These are phyloP conservation scores for Phaeosphaeriaceae sp. DNA, from an alignment of 2,329 filamentous ascomycete genomes.

Conservation along the genomic window DNA sequence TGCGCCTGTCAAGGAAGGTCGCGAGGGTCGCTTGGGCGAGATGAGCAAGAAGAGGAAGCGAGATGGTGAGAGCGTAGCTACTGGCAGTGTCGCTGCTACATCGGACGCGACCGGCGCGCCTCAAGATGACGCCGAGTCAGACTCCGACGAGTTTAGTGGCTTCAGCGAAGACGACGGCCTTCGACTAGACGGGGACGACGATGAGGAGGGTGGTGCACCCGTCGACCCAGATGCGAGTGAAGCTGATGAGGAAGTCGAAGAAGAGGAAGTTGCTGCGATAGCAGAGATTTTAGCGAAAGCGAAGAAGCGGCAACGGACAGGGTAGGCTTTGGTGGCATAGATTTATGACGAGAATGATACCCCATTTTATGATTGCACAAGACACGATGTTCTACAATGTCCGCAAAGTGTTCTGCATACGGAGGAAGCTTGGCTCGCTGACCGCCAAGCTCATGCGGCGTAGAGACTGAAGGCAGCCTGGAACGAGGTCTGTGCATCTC, in stretches of 20 bases:
- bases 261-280: constrained; percentile 46
- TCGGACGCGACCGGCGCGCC: constrained; percentile 18
- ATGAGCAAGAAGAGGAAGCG: constrained; percentile 81
- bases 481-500: not conserved
- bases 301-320: constrained; percentile 41
- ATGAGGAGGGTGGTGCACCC: constrained; percentile 20
- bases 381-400: not conserved
- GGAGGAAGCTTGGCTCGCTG: not conserved
- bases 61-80: constrained; percentile 42
- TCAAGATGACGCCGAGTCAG: constrained; percentile 21
- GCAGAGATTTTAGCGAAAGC: constrained; percentile 42
- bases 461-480: too few species aligned
- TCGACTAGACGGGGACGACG: constrained; percentile 26
- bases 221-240: constrained; percentile 27
- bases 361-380: constrained; percentile 14
- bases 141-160: constrained; percentile 42
- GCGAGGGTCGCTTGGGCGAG: constrained; percentile 82
- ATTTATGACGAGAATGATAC: constrained; percentile 38
- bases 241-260: constrained; percentile 42
- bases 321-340: constrained; percentile 12
- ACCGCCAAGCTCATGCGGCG: not conserved
- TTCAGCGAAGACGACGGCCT: constrained; percentile 40
- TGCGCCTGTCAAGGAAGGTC: constrained; percentile 60
- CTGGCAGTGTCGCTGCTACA: constrained; percentile 28
- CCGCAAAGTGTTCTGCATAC: not conserved